Percentiles rank a stretch among this genome's conserved stretches.
These are phyloP conservation scores for Pichia kluyveri DNA, from an alignment of 805 yeast genomes.

Conservation along the genomic window DNA sequence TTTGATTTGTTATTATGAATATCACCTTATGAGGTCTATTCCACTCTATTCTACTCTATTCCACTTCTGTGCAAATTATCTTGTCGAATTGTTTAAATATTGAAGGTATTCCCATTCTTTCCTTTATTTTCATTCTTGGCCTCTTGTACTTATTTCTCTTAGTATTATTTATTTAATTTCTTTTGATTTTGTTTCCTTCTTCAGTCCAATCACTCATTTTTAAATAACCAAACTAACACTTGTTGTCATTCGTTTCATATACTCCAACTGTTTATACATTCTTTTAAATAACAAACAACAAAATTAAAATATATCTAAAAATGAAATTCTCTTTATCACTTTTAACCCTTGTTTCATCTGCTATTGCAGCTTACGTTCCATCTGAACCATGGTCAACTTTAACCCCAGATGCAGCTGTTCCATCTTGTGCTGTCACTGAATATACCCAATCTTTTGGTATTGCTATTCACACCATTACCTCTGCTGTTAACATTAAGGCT, in stretches of 20 bases:
- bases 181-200: not conserved
- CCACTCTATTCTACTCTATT: no score
- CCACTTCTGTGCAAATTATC: no score
- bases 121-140: not conserved
- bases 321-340: conserved; percentile 12
- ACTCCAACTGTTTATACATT: not conserved
- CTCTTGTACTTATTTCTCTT: not conserved
- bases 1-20: no score
- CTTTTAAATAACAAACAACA: not conserved
- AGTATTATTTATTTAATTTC: not conserved
- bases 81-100: no score
- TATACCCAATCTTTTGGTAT: conserved; percentile 58
- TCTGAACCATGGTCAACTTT: conserved; percentile 64
- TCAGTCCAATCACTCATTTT: not conserved
- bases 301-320: not conserved
- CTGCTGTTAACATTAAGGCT: conserved; percentile 28
- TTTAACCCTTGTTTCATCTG: conserved; percentile 39
- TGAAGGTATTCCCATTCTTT: no score
- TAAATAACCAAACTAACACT: not conserved
- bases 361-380: conserved; percentile 56
- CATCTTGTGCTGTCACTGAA: conserved; percentile 43
- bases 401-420: conserved; percentile 46
- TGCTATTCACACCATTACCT: conserved; percentile 47
- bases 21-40: no score
- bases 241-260: not conserved